Conservation (phyloP, 2,329 filamentous ascomycete species). For the Clathrospora elynae region DNA sequence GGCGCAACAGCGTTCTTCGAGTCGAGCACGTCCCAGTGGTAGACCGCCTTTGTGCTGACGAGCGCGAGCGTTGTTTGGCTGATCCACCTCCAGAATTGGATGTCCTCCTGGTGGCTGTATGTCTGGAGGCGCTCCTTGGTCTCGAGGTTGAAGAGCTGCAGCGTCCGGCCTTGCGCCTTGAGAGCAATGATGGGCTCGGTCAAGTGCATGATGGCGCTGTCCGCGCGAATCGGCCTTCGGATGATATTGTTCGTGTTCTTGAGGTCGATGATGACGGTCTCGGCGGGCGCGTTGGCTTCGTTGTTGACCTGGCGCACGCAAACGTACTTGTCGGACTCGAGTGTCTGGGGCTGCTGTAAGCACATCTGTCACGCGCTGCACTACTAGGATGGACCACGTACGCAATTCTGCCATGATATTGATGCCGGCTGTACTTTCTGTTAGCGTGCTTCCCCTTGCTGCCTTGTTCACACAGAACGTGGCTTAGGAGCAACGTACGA, state of each 20-base stretch:
- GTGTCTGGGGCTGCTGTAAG: conserved; percentile 65
- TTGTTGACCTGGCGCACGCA: conserved; percentile 91
- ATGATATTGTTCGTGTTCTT: conserved; percentile 97
- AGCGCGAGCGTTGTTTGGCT: conserved; percentile 86
- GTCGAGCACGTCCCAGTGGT: conserved; percentile 98
- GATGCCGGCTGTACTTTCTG: conserved; percentile 61
- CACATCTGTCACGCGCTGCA: conserved; percentile 10
- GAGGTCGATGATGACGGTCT: conserved; percentile 96
- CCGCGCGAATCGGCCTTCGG: conserved; percentile 93
- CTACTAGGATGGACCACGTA: conserved; percentile 54
- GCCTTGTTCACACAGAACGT: conserved; percentile 20
- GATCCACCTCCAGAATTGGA: conserved; percentile 99
- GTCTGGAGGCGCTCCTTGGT: conserved; percentile 97
- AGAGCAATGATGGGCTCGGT: conserved; percentile 93
- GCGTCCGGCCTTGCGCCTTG: conserved; percentile 89
- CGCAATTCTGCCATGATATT: conserved; percentile 87
- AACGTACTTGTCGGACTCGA: conserved; percentile 96
- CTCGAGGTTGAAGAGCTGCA: conserved; percentile 96
- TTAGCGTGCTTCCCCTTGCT: conserved; percentile 36
- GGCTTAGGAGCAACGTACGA: conserved; percentile 46
- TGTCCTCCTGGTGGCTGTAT: conserved; percentile 93
- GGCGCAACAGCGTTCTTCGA: conserved; percentile 72
- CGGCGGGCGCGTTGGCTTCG: conserved; percentile 78
- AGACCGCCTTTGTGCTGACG: conserved; percentile 88
- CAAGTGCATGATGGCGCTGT: conserved; percentile 99